Evolutionary conservation across 2,329 filamentous ascomycete genomes (phyloP).

Genomic region (Paraphoma sp.): DNA sequence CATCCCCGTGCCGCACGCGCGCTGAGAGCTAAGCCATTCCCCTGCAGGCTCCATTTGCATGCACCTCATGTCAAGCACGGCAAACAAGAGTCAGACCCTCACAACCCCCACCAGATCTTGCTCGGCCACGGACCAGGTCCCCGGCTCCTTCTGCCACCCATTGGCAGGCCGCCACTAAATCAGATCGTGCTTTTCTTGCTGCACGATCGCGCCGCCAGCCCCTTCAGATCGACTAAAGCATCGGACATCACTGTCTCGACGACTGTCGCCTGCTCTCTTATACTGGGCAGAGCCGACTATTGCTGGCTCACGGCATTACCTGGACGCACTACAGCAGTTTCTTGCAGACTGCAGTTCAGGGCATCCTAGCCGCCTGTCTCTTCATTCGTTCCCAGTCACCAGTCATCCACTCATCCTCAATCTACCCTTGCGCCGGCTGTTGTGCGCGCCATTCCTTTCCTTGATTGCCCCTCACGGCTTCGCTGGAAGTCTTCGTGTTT

Average conservation of each 20-base stretch:
- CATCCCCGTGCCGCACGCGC: not conserved
- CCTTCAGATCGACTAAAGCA: not conserved
- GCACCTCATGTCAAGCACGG: not conserved
- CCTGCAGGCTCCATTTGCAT: not conserved
- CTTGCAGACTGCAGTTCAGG: constrained; percentile 11
- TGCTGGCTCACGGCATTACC: not conserved
- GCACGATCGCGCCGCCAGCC: not conserved
- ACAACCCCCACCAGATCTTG: not conserved
- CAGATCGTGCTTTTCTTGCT: constrained; percentile 1
- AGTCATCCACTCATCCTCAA: constrained; percentile 11
- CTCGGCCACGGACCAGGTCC: not conserved
- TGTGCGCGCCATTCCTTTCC: constrained; percentile 12
- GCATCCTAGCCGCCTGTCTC: constrained; percentile 13
- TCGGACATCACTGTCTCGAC: not conserved
- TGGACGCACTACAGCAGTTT: constrained; percentile 3
- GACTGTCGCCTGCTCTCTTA: not conserved
- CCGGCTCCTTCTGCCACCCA: not conserved
- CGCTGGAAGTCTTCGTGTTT: constrained; percentile 9
- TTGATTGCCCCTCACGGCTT: constrained; percentile 16
- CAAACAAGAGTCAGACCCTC: not conserved
- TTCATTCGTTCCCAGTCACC: constrained; percentile 15
- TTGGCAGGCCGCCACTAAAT: not conserved
- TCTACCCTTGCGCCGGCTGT: constrained; percentile 15
- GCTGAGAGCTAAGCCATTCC: not conserved
- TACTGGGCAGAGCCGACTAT: not conserved